phyloP scores from a whole-genome alignment of 2,329 filamentous ascomycete species.

The Sporothrix humicola region DNA sequence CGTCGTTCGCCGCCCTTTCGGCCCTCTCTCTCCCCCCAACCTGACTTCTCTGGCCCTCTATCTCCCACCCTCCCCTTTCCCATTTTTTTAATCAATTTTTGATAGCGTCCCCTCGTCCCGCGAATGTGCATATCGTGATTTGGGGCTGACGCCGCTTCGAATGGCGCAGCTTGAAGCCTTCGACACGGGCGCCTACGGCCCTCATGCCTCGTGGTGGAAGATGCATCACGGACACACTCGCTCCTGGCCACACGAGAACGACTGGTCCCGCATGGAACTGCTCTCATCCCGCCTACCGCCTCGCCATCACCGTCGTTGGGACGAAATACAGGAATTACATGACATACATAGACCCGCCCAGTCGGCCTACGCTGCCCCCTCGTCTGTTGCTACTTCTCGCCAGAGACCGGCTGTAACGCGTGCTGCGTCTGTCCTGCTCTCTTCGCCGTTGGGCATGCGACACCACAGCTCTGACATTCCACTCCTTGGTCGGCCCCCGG shows the following conservation, averaged over 20 bases:
- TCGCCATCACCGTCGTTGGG: conserved; percentile 40
- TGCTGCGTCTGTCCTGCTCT: conserved; percentile 38
- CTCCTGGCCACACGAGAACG: conserved; percentile 40
- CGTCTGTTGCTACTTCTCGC: conserved; percentile 28
- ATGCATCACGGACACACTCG: conserved; percentile 38
- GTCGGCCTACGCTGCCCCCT: conserved; percentile 37
- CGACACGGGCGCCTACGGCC: conserved; percentile 40
- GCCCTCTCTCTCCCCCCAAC: neutral
- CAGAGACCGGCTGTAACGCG: conserved; percentile 36
- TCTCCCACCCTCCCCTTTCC: neutral
- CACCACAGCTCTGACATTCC: conserved; percentile 44
- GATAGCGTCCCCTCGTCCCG: neutral
- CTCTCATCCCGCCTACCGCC: conserved; percentile 42
- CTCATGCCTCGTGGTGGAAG: conserved; percentile 40
- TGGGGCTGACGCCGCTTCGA: conserved; percentile 43
- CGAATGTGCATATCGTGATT: conserved; percentile 37
- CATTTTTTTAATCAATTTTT: conserved; percentile 7
- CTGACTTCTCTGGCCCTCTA: neutral
- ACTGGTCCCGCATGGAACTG: conserved; percentile 43
- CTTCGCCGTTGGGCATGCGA: conserved; percentile 42
- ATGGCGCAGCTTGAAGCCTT: conserved; percentile 44
- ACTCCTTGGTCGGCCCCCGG: conserved; percentile 40
- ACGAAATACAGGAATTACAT: conserved; percentile 31
- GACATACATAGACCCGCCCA: conserved; percentile 40
- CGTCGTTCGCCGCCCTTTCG: neutral